Evolutionary conservation across 116 monocot species (phyloP), one percentile per base, ranked within the genome.

Genomic region (Iris pallida): DNA sequence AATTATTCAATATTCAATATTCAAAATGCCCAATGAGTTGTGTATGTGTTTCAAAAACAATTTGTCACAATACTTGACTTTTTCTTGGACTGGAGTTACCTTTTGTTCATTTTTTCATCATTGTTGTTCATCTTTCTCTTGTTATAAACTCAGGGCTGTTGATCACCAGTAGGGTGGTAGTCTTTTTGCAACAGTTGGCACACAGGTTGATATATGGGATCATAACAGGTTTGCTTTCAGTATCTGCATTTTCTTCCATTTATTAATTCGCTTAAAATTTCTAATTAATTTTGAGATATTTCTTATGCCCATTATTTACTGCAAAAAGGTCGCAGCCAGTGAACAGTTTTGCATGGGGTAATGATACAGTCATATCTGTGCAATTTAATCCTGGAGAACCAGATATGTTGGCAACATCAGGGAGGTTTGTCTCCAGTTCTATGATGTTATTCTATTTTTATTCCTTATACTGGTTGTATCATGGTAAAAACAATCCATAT

Each of bases 171-270:
- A 87, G 90, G 76, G 80, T 78, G 77, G 85, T 45, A 82, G 72
- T 82, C 76, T 90, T 48, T 97, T 92, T 88, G 97, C 93, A 49
- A 97, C 97, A 46, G 90, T 74, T 69, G 92, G 97, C 80, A 83
- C 87, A 57, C 97, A 97, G 61, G 90, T 97, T 76, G 97, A 92
- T 72, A 86, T 97, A 78, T 97, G 93, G 97, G 93, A 97, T 88
- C 90, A 80, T 64, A 83, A 90, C 75, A 92, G 92, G 97, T 97
- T 79, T 71, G 20, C 0, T 59, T 66, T 58, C 20, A 66, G 20
- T 66, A 6, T 14, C 5, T 69, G 55, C 67, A 40, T n/a, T 20
- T 63, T n/a, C n/a, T n/a, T n/a, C n/a, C n/a, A n/a, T n/a, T n/a
- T n/a, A n/a, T n/a, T n/a, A n/a, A n/a, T n/a, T 56, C 20, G 9